Base-by-base conservation (phyloP, 2,329 filamentous ascomycete genomes). In the Teratosphaeria epicoccoides region DNA sequence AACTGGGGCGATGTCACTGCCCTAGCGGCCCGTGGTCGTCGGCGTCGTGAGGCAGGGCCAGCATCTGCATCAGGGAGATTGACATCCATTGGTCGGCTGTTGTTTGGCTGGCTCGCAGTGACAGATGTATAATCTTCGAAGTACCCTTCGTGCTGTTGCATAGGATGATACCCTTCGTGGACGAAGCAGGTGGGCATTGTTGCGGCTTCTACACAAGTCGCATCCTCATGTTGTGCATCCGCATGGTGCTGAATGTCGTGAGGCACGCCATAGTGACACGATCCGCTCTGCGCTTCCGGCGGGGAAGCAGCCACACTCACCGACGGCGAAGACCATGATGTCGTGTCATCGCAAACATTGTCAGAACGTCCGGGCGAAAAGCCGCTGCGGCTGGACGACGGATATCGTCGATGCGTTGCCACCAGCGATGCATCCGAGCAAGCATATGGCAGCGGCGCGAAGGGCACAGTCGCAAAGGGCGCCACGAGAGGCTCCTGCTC, bases 101-200 rank as follows among this genome's bases (percentile, higher is more conserved):
- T 54, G 46, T 51, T 14, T 22, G 46, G 25, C 23, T 50, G 43
- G 28, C 43, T 23, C 5, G 43, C 43, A 7, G 26, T n/a, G n/a
- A 25, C 22, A 9, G 43, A 24, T 12, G 24, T 24, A 28, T 9
- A 9, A 7, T 22, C 20, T 11, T 23, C 20, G 11, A 14, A 20
- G 6, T 40, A 25, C 11, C 49, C 49, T 12, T 43, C 23, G 5
- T 29, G 25, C 20, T 14, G 22, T 14, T 37, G 26, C 40, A 59
- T 50, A 1, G 59, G 55, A 10, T 61, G 57, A 46, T 62, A 64
- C 23, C 61, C 60, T 48, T 63, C 60, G 22, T 62, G 56, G 12
- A 52, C 49, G 29, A 43, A 53, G 17, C 22, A 33, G 11, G 49
- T 50, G 26, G 57, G 59, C 3, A 29, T 46, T 12, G 49, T 3